Evolutionary conservation across 2,329 filamentous ascomycete species (phyloP), one percentile per base, ranked within the genome.

Genomic region (Penicillium sumatraense): DNA sequence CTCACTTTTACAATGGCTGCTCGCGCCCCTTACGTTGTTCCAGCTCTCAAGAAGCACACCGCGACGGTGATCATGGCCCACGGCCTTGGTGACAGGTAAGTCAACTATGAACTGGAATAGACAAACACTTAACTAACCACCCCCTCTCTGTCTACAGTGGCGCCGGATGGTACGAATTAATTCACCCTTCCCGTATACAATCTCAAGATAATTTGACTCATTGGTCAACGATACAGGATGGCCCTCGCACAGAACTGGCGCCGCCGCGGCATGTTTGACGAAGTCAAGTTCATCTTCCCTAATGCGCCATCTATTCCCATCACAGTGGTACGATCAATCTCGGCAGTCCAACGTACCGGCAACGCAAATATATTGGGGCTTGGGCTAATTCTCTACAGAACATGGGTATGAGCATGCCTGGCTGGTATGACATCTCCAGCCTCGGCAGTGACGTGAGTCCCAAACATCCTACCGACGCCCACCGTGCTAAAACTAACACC

Each of bases 51-150:
- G 71, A 86, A 86, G 70, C 95, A 98, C 77, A 97, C 95, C 33
- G 92, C 92, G 21, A 97, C 93, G 3, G 89, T 98, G 67, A 98
- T 99, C 68, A 92, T 97, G 76, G 83, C 90, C 49, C 95, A 99
- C 74, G 95, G 95, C 13, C 81, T 99, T 35, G 95, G 95, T 60
- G 95, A 98, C 72, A 89, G 90, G 93, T 87, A 75, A 67, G 72
- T 63, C 41, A 24, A 38, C 31, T 40, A 44, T 26, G 33, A 26
- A 10, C n/a, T 24, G 29, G 2, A 36, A 36, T 29, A 20, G 7
- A 38, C 24, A 35, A 20, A 3, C 27, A 14, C 33, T 16, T 47
- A 52, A 38, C 51, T 62, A 42, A 53, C 52, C 23, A 48, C 16
- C 42, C 18, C n/a, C 21, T 21, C 29, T 21, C 48, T 38, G 5